Conservation (phyloP, 2,329 filamentous ascomycete species). For the Diaporthe australafricana region DNA sequence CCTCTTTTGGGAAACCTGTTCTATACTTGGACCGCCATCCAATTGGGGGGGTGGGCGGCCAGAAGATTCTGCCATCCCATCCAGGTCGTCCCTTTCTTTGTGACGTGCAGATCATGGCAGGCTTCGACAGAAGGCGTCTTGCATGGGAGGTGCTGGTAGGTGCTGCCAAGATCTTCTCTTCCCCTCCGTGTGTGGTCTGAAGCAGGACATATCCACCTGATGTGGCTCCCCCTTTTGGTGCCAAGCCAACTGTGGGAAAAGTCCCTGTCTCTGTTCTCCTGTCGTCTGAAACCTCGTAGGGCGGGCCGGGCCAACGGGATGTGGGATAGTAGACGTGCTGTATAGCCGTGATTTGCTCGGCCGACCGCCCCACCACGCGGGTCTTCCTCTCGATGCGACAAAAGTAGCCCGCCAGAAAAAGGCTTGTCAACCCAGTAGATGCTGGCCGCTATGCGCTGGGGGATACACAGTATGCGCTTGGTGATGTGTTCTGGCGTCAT, state of each 20-base stretch:
- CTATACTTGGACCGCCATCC: constrained; percentile 11
- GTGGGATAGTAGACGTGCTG: constrained; percentile 5
- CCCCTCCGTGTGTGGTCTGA: neutral
- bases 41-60: neutral
- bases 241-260: constrained; percentile 6
- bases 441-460: neutral
- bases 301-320: constrained; percentile 18
- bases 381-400: neutral
- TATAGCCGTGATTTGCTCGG: constrained; percentile 2
- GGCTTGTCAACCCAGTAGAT: neutral
- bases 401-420: neutral
- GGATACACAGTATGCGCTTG: no score
- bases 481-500: constrained; percentile 12
- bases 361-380: neutral
- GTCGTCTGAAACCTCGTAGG: constrained; percentile 1
- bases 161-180: constrained; percentile 15
- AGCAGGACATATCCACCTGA: constrained; percentile 7
- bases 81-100: neutral
- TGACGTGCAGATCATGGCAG: constrained; percentile 24
- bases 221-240: no score
- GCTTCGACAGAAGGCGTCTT: constrained; percentile 6
- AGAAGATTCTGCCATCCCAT: constrained; percentile 16
- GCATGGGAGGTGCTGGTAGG: constrained; percentile 7
- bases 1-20: neutral
- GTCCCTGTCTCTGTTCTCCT: constrained; percentile 10